Percentiles rank a stretch among this genome's conserved stretches.
These are phyloP conservation scores for Cardamine chenopodiifolia DNA, from an alignment of 345 rosid species.

Conservation along the genomic window DNA sequence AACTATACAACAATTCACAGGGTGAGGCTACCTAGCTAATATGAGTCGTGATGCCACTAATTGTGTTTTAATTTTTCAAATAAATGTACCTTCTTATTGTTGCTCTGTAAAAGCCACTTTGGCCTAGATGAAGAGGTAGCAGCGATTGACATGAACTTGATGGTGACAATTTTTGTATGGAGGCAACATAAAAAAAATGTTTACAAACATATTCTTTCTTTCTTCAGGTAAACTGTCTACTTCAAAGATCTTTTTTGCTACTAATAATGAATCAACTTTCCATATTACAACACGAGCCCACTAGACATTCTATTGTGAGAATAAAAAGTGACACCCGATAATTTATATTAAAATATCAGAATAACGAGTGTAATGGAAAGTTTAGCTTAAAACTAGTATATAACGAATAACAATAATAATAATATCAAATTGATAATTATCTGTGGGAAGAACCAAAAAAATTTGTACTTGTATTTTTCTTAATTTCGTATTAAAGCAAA, in stretches of 20 bases:
- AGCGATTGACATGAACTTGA: not conserved
- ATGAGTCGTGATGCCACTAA: slow-evolving; percentile 1
- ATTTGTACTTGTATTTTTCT: not conserved
- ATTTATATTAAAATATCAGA: not conserved
- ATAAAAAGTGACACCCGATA: not conserved
- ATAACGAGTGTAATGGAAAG: not conserved
- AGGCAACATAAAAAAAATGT: not conserved
- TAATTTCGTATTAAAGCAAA: not conserved
- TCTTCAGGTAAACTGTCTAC: slow-evolving; percentile 2
- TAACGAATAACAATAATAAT: not conserved
- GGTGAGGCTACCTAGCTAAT: not conserved
- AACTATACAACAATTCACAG: not conserved
- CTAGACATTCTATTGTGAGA: not conserved
- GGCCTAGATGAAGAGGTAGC: not conserved
- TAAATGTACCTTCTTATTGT: too few relatives aligned
- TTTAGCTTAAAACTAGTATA: not conserved
- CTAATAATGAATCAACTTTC: not conserved
- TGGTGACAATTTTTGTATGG: not conserved
- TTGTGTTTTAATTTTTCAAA: not conserved
- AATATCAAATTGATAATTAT: not conserved
- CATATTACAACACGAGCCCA: not conserved
- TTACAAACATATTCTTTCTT: not conserved
- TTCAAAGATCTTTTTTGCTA: not conserved
- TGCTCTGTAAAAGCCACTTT: too few relatives aligned
- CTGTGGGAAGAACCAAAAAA: not conserved